Percentiles rank a stretch among this genome's conserved stretches.
These are phyloP conservation scores for Clonostachys byssicola DNA, from an alignment of 2,329 filamentous ascomycete genomes.

Conservation along the genomic window DNA sequence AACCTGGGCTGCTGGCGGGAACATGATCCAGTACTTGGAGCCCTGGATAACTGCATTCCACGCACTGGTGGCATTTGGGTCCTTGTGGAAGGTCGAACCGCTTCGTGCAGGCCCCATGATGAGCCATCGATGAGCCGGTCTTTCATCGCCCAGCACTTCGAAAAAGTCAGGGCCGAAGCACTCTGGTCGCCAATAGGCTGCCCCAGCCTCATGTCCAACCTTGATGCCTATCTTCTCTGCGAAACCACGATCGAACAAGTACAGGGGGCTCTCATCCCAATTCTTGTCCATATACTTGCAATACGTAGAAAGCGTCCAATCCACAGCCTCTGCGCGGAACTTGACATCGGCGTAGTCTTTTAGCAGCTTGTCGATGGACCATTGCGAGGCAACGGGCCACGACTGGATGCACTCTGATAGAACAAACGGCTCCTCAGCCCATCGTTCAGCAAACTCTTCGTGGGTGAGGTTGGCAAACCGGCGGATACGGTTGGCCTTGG, in stretches of 20 bases:
- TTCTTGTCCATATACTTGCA: constrained; percentile 76
- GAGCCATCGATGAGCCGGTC: constrained; percentile 88
- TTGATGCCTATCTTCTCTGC: constrained; percentile 77
- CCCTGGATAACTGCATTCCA: constrained; percentile 94
- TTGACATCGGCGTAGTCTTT: constrained; percentile 59
- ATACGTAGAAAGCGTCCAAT: constrained; percentile 85
- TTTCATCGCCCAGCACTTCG: constrained; percentile 67
- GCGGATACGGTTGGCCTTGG: constrained; percentile 66
- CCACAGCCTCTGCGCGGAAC: constrained; percentile 89
- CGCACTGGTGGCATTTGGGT: constrained; percentile 68
- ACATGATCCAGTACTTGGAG: constrained; percentile 98
- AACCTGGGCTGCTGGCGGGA: constrained; percentile 72
- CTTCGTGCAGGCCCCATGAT: constrained; percentile 85
- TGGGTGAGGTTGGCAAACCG: constrained; percentile 65
- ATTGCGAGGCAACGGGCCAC: constrained; percentile 75
- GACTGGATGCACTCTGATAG: constrained; percentile 74
- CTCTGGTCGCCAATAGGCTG: constrained; percentile 72
- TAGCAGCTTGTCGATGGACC: constrained; percentile 68
- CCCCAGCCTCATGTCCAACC: constrained; percentile 45
- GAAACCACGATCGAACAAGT: constrained; percentile 86
- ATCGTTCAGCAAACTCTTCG: constrained; percentile 68
- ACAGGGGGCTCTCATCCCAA: constrained; percentile 82
- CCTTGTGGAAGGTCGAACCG: constrained; percentile 93
- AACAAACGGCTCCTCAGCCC: constrained; percentile 82
- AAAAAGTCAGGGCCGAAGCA: constrained; percentile 90